A percentile compares a stretch with the other conserved stretches of the same genome.
Conservation (phyloP, 2,329 filamentous ascomycete species). For the Ceratocystis diversiconidia region DNA sequence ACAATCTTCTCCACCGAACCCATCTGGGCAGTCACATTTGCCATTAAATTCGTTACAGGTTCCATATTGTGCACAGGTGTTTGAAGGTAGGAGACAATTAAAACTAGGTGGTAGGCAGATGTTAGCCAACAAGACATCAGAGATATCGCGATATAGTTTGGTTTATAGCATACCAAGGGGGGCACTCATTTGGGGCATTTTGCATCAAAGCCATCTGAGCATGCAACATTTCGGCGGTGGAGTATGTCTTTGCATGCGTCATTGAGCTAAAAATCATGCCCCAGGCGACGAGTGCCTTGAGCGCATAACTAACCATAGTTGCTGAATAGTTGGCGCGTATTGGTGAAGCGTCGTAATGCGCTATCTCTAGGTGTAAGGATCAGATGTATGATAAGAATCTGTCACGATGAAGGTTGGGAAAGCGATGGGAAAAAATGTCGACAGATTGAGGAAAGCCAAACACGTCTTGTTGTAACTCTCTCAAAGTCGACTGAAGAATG, state of each 20-base stretch:
- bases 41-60: constrained; percentile 80
- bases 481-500: too few species aligned
- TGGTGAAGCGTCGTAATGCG: too few species aligned
- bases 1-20: constrained; percentile 91
- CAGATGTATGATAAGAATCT: neutral
- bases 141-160: neutral
- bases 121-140: neutral
- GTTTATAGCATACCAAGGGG: constrained; percentile 49
- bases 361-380: neutral
- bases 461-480: neutral
- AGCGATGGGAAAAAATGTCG: too few species aligned
- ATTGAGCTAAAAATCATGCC: neutral
- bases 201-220: constrained; percentile 57
- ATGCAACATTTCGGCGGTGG: constrained; percentile 44
- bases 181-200: constrained; percentile 61
- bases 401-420: neutral
- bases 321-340: neutral
- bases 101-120: constrained; percentile 48
- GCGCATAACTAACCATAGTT: neutral
- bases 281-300: constrained; percentile 1
- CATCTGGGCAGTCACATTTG: constrained; percentile 80
- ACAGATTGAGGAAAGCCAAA: neutral
- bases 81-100: constrained; percentile 91
- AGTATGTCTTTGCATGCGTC: constrained; percentile 37
- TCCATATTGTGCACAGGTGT: constrained; percentile 81